A percentile compares a stretch with the other conserved stretches of the same genome.
Evolutionary conservation across 148 eudicot species (phyloP).

Genomic region (Camellia sinensis): DNA sequence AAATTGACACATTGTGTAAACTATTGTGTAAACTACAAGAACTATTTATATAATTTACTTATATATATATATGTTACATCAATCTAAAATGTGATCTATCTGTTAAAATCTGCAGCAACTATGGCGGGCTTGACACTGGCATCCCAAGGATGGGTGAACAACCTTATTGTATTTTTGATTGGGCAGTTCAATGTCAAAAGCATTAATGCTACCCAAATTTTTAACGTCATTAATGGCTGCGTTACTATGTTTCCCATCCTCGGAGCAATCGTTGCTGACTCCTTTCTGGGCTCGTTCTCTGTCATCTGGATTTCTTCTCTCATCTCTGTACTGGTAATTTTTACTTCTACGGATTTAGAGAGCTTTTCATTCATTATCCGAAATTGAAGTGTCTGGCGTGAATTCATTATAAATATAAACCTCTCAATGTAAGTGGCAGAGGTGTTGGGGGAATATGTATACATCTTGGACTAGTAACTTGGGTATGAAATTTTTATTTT

Average conservation of each 20-base stretch:
- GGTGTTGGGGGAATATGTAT: too few species aligned
- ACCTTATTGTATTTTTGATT: constrained; percentile 33
- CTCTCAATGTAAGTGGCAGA: too few species aligned
- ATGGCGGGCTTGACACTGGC: constrained; percentile 33
- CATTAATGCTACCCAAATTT: constrained; percentile 30
- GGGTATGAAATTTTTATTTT: too few species aligned
- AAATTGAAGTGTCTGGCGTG: too few species aligned
- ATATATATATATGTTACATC: neutral
- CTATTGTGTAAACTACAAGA: too few species aligned
- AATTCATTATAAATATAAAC: too few species aligned
- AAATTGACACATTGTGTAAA: too few species aligned
- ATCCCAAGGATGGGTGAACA: constrained; percentile 29
- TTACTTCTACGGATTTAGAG: neutral
- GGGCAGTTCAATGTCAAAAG: constrained; percentile 30
- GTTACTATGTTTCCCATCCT: constrained; percentile 23
- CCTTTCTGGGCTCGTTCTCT: constrained; percentile 35
- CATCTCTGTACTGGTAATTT: constrained; percentile 35
- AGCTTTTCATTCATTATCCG: too few species aligned
- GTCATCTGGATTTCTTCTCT: constrained; percentile 42
- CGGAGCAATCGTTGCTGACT: constrained; percentile 45
- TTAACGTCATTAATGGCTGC: constrained; percentile 27
- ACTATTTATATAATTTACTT: too few species aligned
- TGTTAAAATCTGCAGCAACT: constrained; percentile 23
- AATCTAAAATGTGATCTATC: neutral
- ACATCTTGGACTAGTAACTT: too few species aligned